Evolutionary conservation across 2,329 filamentous ascomycete genomes (phyloP).

Genomic region (Alternaria viburni): DNA sequence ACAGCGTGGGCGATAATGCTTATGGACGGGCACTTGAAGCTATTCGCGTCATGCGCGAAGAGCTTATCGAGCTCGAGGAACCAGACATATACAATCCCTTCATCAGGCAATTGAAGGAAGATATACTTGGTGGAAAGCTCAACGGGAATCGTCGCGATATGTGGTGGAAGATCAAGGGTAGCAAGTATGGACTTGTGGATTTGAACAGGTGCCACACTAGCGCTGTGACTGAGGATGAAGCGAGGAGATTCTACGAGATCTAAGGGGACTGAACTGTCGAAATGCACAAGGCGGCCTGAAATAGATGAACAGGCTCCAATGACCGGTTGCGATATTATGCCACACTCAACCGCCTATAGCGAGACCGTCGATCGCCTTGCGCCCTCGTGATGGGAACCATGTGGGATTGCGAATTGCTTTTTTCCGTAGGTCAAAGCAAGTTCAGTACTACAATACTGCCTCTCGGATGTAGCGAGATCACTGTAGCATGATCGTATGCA

Average conservation of each 20-base stretch:
- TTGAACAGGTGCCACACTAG: slow-evolving; percentile 67
- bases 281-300: not conserved
- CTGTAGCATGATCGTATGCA: not conserved
- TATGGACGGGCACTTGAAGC: slow-evolving; percentile 79
- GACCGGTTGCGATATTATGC: no score
- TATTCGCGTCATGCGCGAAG: slow-evolving; percentile 77
- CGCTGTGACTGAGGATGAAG: slow-evolving; percentile 72
- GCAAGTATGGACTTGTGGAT: slow-evolving; percentile 76
- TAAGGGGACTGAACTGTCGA: not conserved
- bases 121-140: slow-evolving; percentile 71
- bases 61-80: slow-evolving; percentile 76
- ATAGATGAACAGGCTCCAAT: not conserved
- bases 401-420: no score
- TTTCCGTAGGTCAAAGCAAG: no score
- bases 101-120: slow-evolving; percentile 72
- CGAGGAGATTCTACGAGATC: slow-evolving; percentile 52
- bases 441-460: no score
- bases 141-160: slow-evolving; percentile 80
- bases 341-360: no score
- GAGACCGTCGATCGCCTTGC: not conserved
- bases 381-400: no score
- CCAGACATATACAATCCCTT: slow-evolving; percentile 79
- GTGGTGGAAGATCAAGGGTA: slow-evolving; percentile 76
- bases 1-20: slow-evolving; percentile 76
- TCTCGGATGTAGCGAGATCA: not conserved